Evolutionary conservation across 768 basidiomycete genomes (phyloP).

Genomic region (Amanita subjunquillea): DNA sequence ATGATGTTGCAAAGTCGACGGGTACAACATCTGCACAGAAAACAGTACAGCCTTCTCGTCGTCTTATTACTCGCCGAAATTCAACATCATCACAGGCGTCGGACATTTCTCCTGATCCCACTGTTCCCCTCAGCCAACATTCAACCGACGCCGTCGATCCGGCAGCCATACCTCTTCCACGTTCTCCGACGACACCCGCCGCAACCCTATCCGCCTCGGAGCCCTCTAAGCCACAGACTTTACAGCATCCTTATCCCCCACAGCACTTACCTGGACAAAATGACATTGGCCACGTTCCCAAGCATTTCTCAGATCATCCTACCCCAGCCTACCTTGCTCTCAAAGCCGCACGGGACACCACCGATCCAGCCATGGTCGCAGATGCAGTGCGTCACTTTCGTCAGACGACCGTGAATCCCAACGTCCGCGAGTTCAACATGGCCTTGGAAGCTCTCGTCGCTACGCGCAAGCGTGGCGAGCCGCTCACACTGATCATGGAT

Average conservation of each 20-base stretch:
- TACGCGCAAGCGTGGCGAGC: slow-evolving; percentile 37
- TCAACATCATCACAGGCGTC: slow-evolving; percentile 24
- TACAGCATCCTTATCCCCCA: slow-evolving; percentile 2
- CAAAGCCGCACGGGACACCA: slow-evolving; percentile 14
- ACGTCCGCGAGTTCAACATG: slow-evolving; percentile 48
- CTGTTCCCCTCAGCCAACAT: slow-evolving; percentile 3
- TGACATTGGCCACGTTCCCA: not conserved
- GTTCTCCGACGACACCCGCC: slow-evolving; percentile 4
- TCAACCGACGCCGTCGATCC: slow-evolving; percentile 7
- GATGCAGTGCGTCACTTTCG: slow-evolving; percentile 28
- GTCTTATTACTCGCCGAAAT: slow-evolving; percentile 34
- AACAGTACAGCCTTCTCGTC: slow-evolving; percentile 14
- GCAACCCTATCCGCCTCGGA: slow-evolving; percentile 9
- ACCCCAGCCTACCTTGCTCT: slow-evolving; percentile 16
- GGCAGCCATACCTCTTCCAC: slow-evolving; percentile 7
- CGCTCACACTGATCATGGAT: slow-evolving; percentile 46
- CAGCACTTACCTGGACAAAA: not conserved
- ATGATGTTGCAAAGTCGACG: slow-evolving; percentile 10
- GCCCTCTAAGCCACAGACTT: slow-evolving; percentile 13
- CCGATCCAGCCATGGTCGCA: slow-evolving; percentile 17
- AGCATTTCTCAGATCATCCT: not conserved
- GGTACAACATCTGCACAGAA: slow-evolving; percentile 5
- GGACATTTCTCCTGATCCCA: not conserved
- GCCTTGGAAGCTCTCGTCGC: slow-evolving; percentile 44
- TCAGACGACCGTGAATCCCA: slow-evolving; percentile 19